Percentiles rank a stretch among this genome's conserved stretches.
These are phyloP conservation scores for Schizosaccharomyces octosporus DNA, from an alignment of 805 yeast genomes.

Conservation along the genomic window DNA sequence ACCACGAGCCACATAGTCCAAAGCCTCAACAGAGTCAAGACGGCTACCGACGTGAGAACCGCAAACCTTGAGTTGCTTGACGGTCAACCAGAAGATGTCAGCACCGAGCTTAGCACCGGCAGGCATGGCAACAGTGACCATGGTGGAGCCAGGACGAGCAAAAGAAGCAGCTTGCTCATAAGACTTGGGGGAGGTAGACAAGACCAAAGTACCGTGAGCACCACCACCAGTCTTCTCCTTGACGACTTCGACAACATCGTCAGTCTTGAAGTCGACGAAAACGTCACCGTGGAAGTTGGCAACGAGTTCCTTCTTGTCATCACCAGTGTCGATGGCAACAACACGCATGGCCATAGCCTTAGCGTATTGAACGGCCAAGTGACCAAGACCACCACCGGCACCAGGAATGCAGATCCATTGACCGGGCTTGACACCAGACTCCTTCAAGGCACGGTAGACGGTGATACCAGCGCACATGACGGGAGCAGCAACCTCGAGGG, in stretches of 20 bases:
- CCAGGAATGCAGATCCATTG: constrained; percentile 59
- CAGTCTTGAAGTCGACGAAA: constrained; percentile 32
- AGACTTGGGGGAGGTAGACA: constrained; percentile 48
- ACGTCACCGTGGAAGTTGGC: constrained; percentile 41
- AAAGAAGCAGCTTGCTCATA: constrained; percentile 35
- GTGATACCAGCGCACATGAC: constrained; percentile 81
- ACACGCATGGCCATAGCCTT: constrained; percentile 55
- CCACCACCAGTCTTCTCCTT: constrained; percentile 42
- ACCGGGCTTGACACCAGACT: constrained; percentile 44
- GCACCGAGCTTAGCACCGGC: constrained; percentile 51
- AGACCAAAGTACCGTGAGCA: constrained; percentile 52
- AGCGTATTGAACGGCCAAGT: constrained; percentile 52
- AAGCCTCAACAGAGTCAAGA: constrained; percentile 61
- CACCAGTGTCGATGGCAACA: constrained; percentile 49
- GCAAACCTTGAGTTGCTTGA: constrained; percentile 31
- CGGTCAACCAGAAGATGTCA: constrained; percentile 48
- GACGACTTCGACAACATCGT: constrained; percentile 32
- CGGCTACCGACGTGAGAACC: constrained; percentile 82
- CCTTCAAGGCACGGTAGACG: constrained; percentile 71
- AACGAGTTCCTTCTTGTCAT: constrained; percentile 29
- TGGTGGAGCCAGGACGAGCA: constrained; percentile 43
- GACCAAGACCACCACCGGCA: constrained; percentile 62
- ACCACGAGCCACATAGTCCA: constrained; percentile 51
- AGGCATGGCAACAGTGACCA: constrained; percentile 54
- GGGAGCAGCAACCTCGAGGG: constrained; percentile 56